Percentiles rank a stretch among this genome's conserved stretches.
These are phyloP conservation scores for Brassica carinata DNA, from an alignment of 345 rosid species.

Conservation along the genomic window DNA sequence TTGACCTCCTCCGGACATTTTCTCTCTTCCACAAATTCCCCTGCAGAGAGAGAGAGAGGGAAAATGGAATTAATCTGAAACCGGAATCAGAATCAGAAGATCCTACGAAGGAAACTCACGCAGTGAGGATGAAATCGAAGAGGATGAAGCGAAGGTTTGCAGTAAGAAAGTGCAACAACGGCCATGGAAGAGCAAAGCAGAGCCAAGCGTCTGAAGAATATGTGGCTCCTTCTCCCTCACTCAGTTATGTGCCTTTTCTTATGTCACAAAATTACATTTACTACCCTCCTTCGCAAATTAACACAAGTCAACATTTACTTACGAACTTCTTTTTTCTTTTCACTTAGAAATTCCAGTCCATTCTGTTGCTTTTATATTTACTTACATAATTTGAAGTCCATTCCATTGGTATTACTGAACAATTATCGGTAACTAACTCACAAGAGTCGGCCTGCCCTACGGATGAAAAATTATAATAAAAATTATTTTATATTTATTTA, in stretches of 20 bases:
- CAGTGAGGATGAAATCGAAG: conserved; percentile 41
- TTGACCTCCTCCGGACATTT: conserved; percentile 32
- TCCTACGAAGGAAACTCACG: conserved; percentile 37
- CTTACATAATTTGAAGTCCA: too few species aligned
- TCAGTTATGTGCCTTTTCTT: not conserved
- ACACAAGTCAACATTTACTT: not conserved
- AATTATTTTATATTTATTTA: too few species aligned
- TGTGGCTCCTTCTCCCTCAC: conserved; percentile 13
- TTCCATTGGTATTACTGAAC: too few species aligned
- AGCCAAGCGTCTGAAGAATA: conserved; percentile 9
- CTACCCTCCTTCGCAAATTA: not conserved
- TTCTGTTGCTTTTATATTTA: too few species aligned
- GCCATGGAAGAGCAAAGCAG: conserved; percentile 42
- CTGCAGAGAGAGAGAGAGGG: conserved; percentile 35
- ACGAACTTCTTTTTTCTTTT: not conserved
- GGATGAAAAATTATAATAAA: too few species aligned
- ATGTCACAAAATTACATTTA: not conserved
- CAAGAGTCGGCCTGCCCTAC: too few species aligned
- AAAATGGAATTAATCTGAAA: not conserved
- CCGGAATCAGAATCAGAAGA: not conserved
- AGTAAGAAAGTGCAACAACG: conserved; percentile 44
- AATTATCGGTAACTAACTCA: too few species aligned
- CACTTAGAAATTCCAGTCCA: not conserved
- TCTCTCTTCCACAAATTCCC: conserved; percentile 42
- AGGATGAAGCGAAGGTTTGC: conserved; percentile 59